Evolutionary conservation across 2,329 filamentous ascomycete genomes (phyloP), one percentile per base, ranked within the genome.

Genomic region (Cadophora malorum): DNA sequence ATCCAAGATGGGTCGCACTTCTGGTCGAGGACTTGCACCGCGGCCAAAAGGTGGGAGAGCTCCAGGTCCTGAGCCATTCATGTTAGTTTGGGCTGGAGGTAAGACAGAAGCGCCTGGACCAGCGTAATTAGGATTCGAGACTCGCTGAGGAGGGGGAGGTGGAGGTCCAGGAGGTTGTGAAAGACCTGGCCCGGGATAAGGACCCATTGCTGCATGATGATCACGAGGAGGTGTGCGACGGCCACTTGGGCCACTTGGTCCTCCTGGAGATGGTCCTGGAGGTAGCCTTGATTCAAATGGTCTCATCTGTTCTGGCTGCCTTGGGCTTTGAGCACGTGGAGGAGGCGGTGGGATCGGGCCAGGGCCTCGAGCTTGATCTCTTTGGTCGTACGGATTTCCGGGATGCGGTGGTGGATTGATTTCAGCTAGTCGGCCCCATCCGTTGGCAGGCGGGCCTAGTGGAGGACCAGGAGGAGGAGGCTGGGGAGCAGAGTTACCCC

Each of bases 1-100:
- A 72, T 97, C 94, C 72, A 95, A 87, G 71, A 96, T 86, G 1
- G 91, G 91, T 63, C 94, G 88, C 58, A 94, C 90, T 72, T 97
- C 95, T 62, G 91, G 88, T n/a, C 92, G 88, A 68, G 94, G 92
- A 78, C 92, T 96, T 74, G 89, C 89, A 35, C 90, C 87, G 67
- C 87, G 84, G 67, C 90, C 88, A 81, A 95, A 97, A 21, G 90
- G 87, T 74, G 92, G 90, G 74, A 93, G 81, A 21, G 76, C 70
- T 8, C 74, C 75, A 35, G 67, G 73, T 16, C 69, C 73, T 47
- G 74, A 66, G 2, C 76, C 74, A 61, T 76, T 78, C 70, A 79
- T 73, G 19, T 69, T 71, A 53, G 71, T 74, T 61, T 82, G 80
- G 61, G 84, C 84, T 45, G 79, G 79, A 45, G 80, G 81, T 28